phyloP scores from a whole-genome alignment of 495 filamentous ascomycete species.

The Poronia punctata region DNA sequence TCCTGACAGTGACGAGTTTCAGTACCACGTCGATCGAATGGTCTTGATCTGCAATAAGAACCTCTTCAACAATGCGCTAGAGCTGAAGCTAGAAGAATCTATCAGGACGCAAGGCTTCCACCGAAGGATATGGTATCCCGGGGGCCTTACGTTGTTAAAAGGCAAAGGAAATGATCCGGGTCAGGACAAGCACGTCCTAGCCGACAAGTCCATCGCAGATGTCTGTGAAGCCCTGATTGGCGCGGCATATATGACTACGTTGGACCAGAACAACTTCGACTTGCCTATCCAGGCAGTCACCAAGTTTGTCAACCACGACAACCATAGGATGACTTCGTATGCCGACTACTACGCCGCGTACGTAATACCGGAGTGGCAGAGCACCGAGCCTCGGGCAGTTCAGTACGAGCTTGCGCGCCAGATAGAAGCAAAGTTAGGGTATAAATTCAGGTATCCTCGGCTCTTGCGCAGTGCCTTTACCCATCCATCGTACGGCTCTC shows the following conservation, averaged over 20 bases:
- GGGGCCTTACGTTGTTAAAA: constrained; percentile 54
- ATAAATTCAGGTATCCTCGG: constrained; percentile 72
- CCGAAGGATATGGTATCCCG: constrained; percentile 74
- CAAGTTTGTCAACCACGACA: constrained; percentile 56
- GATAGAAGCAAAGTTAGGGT: constrained; percentile 61
- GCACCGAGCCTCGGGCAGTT: constrained; percentile 44
- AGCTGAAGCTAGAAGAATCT: constrained; percentile 64
- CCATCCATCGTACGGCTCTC: constrained; percentile 69
- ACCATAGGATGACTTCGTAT: constrained; percentile 63
- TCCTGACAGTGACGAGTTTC: constrained; percentile 74
- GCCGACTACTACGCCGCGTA: constrained; percentile 68
- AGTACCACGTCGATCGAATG: constrained; percentile 90
- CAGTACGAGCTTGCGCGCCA: constrained; percentile 61
- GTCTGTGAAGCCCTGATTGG: constrained; percentile 95
- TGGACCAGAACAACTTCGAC: constrained; percentile 56
- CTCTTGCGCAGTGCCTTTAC: constrained; percentile 80
- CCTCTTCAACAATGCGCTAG: constrained; percentile 65
- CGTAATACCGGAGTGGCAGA: constrained; percentile 65
- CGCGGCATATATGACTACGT: constrained; percentile 66
- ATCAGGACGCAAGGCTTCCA: constrained; percentile 80
- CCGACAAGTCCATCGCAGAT: constrained; percentile 92
- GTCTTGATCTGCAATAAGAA: constrained; percentile 87
- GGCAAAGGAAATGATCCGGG: constrained; percentile 28
- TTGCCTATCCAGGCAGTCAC: constrained; percentile 80
- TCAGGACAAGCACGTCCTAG: constrained; percentile 56